These are phyloP conservation scores for Nowakowskiella sp. DNA, from an alignment of 192 early-diverging fungal genomes.

Conservation along the genomic window DNA sequence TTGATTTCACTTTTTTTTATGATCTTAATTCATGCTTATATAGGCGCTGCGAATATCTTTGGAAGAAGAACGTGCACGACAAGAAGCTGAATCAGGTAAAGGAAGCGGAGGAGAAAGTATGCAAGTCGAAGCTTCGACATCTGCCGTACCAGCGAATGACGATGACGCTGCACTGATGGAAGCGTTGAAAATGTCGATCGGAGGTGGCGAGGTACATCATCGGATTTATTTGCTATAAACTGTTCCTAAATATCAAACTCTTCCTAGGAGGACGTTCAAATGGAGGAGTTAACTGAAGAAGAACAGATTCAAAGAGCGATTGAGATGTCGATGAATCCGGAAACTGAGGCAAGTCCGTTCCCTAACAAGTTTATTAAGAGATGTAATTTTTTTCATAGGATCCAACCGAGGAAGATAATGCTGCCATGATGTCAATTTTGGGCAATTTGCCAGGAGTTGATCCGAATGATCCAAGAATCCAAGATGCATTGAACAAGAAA, in stretches of 20 bases:
- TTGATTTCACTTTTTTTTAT: neutral
- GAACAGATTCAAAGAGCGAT: slow-evolving; percentile 65
- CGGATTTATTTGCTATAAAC: neutral
- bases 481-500: slow-evolving; percentile 48
- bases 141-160: slow-evolving; percentile 16
- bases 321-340: slow-evolving; percentile 61
- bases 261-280: slow-evolving; percentile 49
- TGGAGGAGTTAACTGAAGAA: slow-evolving; percentile 63
- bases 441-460: slow-evolving; percentile 83
- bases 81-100: too few species aligned
- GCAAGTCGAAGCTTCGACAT: too few species aligned
- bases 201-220: slow-evolving; percentile 17
- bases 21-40: neutral
- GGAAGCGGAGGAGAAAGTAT: slow-evolving; percentile 27
- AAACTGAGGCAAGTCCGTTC: slow-evolving; percentile 10
- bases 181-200: slow-evolving; percentile 50
- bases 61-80: slow-evolving; percentile 91
- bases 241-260: neutral
- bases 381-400: slow-evolving; percentile 2
- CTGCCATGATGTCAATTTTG: slow-evolving; percentile 62
- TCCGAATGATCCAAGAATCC: slow-evolving; percentile 71
- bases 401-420: slow-evolving; percentile 10
- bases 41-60: slow-evolving; percentile 89
- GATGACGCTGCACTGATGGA: slow-evolving; percentile 6
- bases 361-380: slow-evolving; percentile 7